phyloP scores from a whole-genome alignment of 1,139 yeast genomes.

The Candida glucosophila region DNA sequence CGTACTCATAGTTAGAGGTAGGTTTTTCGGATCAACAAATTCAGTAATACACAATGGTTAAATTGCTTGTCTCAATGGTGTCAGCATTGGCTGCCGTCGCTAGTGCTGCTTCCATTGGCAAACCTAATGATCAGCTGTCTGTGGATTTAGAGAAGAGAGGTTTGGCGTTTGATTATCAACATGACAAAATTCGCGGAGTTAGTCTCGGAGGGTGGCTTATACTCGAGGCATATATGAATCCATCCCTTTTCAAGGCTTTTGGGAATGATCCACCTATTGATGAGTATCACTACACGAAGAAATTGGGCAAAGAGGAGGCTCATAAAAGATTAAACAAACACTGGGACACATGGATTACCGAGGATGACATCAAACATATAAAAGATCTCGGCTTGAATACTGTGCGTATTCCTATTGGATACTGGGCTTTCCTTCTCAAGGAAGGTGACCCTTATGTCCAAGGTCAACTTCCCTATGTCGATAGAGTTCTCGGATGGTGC shows the following conservation, averaged over 20 bases:
- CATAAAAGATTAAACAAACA: slow-evolving; percentile 46
- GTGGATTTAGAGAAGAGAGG: slow-evolving; percentile 4
- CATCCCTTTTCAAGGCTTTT: slow-evolving; percentile 59
- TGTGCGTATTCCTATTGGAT: slow-evolving; percentile 89
- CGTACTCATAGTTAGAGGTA: no score
- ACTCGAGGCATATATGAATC: slow-evolving; percentile 76
- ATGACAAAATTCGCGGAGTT: slow-evolving; percentile 60
- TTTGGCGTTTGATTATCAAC: slow-evolving; percentile 37
- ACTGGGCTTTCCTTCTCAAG: slow-evolving; percentile 78
- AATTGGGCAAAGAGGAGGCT: slow-evolving; percentile 58
- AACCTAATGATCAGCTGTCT: no score
- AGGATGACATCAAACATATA: slow-evolving; percentile 60
- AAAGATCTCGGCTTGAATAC: slow-evolving; percentile 65
- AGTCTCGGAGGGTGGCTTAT: slow-evolving; percentile 93
- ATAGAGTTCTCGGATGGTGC: slow-evolving; percentile 74
- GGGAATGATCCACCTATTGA: slow-evolving; percentile 60
- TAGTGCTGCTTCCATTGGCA: no score
- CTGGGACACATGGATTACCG: slow-evolving; percentile 77
- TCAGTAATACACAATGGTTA: no score
- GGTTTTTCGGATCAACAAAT: no score
- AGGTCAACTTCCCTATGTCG: slow-evolving; percentile 72
- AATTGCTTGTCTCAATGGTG: no score
- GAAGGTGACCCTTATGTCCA: slow-evolving; percentile 78
- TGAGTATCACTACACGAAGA: slow-evolving; percentile 65
- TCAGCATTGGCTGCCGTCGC: no score